A percentile compares a stretch with the other conserved stretches of the same genome.
Evolutionary conservation across 176 grass and related monocot species (phyloP).

Genomic region (Coix lacrymajobi): DNA sequence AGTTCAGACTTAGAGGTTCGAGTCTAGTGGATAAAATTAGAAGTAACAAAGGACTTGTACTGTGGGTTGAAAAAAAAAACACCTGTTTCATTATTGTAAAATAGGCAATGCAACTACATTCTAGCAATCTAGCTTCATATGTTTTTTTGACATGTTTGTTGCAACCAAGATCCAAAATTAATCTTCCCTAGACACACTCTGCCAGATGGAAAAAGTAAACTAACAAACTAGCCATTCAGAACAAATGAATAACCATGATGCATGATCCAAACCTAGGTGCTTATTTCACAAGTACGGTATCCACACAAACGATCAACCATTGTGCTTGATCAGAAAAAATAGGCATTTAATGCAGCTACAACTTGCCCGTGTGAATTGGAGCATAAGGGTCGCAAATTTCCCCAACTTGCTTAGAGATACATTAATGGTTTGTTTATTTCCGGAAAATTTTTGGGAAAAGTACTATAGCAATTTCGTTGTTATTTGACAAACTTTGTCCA

Average conservation of each 20-base stretch:
- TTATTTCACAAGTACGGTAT: neutral
- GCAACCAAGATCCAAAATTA: neutral
- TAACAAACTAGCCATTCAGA: neutral
- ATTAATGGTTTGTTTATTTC: too few species aligned
- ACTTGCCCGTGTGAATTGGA: neutral
- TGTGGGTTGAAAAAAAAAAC: neutral
- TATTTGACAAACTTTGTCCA: too few species aligned
- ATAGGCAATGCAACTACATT: neutral
- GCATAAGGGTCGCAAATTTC: neutral
- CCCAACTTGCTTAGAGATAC: neutral
- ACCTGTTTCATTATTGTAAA: neutral
- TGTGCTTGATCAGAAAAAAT: neutral
- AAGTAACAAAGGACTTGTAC: neutral
- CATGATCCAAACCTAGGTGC: neutral
- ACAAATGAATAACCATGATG: neutral
- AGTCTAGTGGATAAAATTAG: neutral
- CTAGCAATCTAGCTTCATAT: neutral
- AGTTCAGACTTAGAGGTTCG: neutral
- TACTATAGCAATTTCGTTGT: too few species aligned
- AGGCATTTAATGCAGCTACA: neutral
- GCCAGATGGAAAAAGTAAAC: neutral
- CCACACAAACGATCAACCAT: neutral
- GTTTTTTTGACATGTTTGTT: neutral
- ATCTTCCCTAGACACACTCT: neutral
- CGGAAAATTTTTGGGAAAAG: too few species aligned